Base-by-base conservation (phyloP, 1,139 yeast genomes). In the Torulaspora globosa region DNA sequence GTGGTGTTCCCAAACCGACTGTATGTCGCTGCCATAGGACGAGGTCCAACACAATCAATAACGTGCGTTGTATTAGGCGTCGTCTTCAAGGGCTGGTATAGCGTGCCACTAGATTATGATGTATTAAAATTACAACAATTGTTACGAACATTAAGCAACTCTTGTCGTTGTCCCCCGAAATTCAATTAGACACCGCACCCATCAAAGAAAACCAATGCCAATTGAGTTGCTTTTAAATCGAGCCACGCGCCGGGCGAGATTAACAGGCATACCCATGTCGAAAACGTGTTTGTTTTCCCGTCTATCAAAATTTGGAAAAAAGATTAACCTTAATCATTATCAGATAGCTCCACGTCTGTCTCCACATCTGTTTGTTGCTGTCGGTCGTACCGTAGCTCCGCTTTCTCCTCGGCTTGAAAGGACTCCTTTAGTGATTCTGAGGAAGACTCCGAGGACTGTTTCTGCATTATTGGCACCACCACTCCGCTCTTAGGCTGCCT, bases 331-430 rank as follows among this genome's bases (percentile, higher is more conserved):
- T 41, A 31, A 14, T 46, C 46, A 26, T 41, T 39, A 12, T 41
- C 52, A 15, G 48, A 43, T 8, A 33, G 30, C 32, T 50, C 51
- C 3, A 48, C 41, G 33, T 57, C 62, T 16, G 62, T 56, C 36
- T 58, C 62, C 14, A 54, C 52, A 31, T 56, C 60, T 16, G 56
- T 51, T 21, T 53, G 34, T 15, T 16, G 56, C 24, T 49, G 46
- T 32, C 45, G 50, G 31, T 44, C 47, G 46, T 46, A 51, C 36
- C 47, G 45, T 21, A 47, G 19, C 6, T 40, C 39, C 16, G 28
- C 19, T 26, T 33, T 30, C 10, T 30, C 16, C 12, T 31, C 28
- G 5, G 41, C 44, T 26, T 39, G 40, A 15, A 44, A 38, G 12
- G 47, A 44, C 14, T 39, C 33, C 34, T 44, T 33, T 7, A 44